A percentile compares a stretch with the other conserved stretches of the same genome.
Evolutionary conservation across 2,329 filamentous ascomycete species (phyloP).

Genomic region (Lithohypha guttulata): DNA sequence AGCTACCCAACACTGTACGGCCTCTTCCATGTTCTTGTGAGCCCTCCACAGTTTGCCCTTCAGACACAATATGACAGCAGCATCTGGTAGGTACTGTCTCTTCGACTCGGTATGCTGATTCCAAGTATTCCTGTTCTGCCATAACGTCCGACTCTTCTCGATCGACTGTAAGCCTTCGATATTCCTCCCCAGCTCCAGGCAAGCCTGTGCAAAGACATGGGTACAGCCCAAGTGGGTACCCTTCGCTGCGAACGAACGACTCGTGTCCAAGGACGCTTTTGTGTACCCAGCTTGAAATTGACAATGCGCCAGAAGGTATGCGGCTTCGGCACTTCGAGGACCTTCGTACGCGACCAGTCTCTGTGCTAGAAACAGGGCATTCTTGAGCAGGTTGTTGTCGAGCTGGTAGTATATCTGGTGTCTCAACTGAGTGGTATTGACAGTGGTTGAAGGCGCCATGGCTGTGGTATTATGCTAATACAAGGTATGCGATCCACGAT

Average conservation of each 20-base stretch:
- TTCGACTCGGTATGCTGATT: constrained; percentile 71
- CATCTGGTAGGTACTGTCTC: constrained; percentile 67
- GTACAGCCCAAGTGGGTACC: constrained; percentile 74
- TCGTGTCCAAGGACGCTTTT: constrained; percentile 75
- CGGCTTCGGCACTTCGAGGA: constrained; percentile 66
- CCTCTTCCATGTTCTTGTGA: constrained; percentile 69
- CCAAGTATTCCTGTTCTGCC: constrained; percentile 64
- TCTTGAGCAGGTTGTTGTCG: constrained; percentile 80
- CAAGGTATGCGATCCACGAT: background rate
- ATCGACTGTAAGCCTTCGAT: constrained; percentile 73
- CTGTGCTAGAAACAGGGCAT: constrained; percentile 87
- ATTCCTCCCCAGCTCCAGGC: constrained; percentile 64
- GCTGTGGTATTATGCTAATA: background rate
- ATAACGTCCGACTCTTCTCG: constrained; percentile 68
- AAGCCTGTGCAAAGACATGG: constrained; percentile 86
- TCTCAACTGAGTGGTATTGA: constrained; percentile 49
- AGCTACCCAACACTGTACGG: constrained; percentile 77
- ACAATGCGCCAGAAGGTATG: constrained; percentile 74
- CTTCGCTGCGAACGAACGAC: constrained; percentile 58
- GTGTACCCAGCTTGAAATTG: constrained; percentile 72
- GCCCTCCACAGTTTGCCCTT: constrained; percentile 78
- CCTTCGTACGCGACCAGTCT: constrained; percentile 70
- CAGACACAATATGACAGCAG: constrained; percentile 70
- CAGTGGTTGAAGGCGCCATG: constrained; percentile 44
- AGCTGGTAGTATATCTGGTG: constrained; percentile 63